A percentile compares a stretch with the other conserved stretches of the same genome.
Evolutionary conservation across 139 green algal species (phyloP).

Genomic region (Picochlorum sp.): DNA sequence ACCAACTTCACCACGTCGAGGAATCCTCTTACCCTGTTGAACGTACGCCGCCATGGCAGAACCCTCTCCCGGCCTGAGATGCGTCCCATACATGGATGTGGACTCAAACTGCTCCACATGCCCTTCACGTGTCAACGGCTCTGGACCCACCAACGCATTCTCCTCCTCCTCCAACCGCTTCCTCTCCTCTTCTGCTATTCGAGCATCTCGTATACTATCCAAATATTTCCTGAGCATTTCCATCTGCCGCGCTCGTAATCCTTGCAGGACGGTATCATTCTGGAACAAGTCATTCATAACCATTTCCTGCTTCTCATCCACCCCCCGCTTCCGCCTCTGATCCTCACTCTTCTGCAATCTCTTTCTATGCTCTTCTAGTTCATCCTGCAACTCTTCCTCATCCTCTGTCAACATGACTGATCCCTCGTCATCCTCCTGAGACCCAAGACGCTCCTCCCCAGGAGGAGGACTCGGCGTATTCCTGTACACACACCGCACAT

Average conservation of each 20-base stretch:
- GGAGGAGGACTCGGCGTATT: slow-evolving; percentile 60
- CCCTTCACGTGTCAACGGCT: slow-evolving; percentile 18
- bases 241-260: slow-evolving; percentile 36
- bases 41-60: slow-evolving; percentile 87
- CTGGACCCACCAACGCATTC: slow-evolving; percentile 54
- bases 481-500: slow-evolving; percentile 49
- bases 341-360: background rate
- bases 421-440: background rate
- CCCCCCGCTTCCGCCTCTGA: background rate
- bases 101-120: background rate
- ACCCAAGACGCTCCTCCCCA: background rate
- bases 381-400: background rate
- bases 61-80: slow-evolving; percentile 60
- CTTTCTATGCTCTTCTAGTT: background rate
- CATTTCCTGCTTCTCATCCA: background rate
- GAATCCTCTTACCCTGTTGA: slow-evolving; percentile 88
- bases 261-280: slow-evolving; percentile 15
- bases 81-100: slow-evolving; percentile 44
- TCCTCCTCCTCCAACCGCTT: slow-evolving; percentile 16
- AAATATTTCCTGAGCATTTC: slow-evolving; percentile 40
- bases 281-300: background rate
- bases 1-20: slow-evolving; percentile 89
- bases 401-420: background rate
- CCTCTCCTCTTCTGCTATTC: slow-evolving; percentile 10
- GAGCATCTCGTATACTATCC: background rate